Conservation (phyloP, 345 rosid genomes). For the Triadica sebifera region DNA sequence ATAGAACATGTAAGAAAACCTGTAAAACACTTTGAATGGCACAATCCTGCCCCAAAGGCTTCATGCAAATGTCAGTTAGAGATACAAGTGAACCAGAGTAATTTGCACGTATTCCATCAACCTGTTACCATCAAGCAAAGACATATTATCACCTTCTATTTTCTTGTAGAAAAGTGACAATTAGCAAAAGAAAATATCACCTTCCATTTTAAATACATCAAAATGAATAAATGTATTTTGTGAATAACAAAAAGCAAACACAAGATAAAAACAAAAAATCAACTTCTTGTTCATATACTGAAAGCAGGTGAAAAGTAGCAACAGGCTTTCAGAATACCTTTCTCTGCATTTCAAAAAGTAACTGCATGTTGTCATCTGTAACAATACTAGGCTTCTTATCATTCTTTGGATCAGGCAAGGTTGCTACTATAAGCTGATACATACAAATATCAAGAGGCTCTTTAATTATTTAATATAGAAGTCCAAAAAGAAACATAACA, state of each 20-base stretch:
- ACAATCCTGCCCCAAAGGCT: slow-evolving; percentile 29
- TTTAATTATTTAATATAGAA: background rate
- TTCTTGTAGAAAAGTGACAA: background rate
- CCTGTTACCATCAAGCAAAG: slow-evolving; percentile 16
- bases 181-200: background rate
- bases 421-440: slow-evolving; percentile 28
- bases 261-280: background rate
- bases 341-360: slow-evolving; percentile 27
- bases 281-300: background rate
- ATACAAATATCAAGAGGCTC: background rate
- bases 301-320: background rate
- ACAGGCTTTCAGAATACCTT: slow-evolving; percentile 12
- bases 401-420: slow-evolving; percentile 11
- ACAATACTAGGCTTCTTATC: slow-evolving; percentile 17
- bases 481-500: background rate
- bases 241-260: background rate
- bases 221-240: background rate
- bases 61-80: slow-evolving; percentile 31
- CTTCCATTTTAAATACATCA: background rate
- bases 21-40: slow-evolving; percentile 31
- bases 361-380: slow-evolving; percentile 25
- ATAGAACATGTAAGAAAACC: slow-evolving; percentile 17
- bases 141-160: background rate
- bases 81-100: slow-evolving; percentile 25
- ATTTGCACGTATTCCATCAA: slow-evolving; percentile 25